phyloP scores from a whole-genome alignment of 768 basidiomycete genomes.

The Leccinum uliginosum region DNA sequence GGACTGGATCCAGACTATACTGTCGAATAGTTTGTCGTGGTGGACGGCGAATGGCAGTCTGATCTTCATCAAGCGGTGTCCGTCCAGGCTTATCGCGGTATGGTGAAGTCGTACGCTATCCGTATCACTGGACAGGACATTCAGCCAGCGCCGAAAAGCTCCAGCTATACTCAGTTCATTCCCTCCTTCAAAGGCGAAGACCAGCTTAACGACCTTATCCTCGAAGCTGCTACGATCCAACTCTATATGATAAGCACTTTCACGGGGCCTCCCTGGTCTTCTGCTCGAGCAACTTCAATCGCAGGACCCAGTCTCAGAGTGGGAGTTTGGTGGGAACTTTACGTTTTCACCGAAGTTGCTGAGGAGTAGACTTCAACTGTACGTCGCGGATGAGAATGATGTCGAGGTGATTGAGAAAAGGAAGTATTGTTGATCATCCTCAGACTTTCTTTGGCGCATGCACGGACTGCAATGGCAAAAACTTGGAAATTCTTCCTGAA shows the following conservation, averaged over 20 bases:
- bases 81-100: constrained; percentile 60
- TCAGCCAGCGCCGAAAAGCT: constrained; percentile 41
- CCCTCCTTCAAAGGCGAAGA: constrained; percentile 57
- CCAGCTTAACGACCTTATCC: constrained; percentile 58
- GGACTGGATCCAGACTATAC: constrained; percentile 71
- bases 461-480: constrained; percentile 68
- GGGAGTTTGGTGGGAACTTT: constrained; percentile 79
- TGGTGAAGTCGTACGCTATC: constrained; percentile 70
- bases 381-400: constrained; percentile 31
- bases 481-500: constrained; percentile 75
- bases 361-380: constrained; percentile 52
- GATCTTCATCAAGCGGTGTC: constrained; percentile 58
- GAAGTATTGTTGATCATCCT: constrained; percentile 74
- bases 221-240: constrained; percentile 72
- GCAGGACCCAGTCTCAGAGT: constrained; percentile 56
- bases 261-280: constrained; percentile 53
- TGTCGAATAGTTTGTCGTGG: constrained; percentile 41
- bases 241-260: constrained; percentile 60
- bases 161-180: constrained; percentile 57
- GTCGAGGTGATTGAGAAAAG: constrained; percentile 50
- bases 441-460: constrained; percentile 79
- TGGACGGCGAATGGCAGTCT: constrained; percentile 41
- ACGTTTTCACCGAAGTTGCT: constrained; percentile 62
- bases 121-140: constrained; percentile 73
- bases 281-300: constrained; percentile 60